Percentiles rank a stretch among this genome's conserved stretches.
Evolutionary conservation across 164 flowering plant species (phyloP).

Genomic region (Nymphaea colorata): DNA sequence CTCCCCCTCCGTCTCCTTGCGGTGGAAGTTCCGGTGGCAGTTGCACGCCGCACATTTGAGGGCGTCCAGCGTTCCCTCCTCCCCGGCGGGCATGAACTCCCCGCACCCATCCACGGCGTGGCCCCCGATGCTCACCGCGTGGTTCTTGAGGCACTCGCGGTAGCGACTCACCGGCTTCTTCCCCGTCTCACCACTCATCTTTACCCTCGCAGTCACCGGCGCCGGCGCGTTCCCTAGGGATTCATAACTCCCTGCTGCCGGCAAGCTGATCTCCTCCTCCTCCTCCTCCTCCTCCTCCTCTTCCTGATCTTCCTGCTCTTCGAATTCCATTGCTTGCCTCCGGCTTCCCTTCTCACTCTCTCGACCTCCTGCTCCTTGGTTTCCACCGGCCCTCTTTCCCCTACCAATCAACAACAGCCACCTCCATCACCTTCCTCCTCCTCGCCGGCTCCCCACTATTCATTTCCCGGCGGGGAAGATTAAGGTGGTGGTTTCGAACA

Average conservation of each 20-base stretch:
- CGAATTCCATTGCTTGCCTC: slow-evolving; percentile 26
- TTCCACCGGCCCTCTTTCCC: background rate
- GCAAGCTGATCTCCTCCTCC: slow-evolving; percentile 8
- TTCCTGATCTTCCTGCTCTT: slow-evolving; percentile 22
- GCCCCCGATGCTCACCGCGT: slow-evolving; percentile 55
- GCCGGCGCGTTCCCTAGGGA: background rate
- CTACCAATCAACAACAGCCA: background rate
- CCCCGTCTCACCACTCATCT: background rate
- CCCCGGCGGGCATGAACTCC: slow-evolving; percentile 59
- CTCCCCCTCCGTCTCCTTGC: slow-evolving; percentile 29
- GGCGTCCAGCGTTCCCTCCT: slow-evolving; percentile 46
- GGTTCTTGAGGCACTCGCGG: slow-evolving; percentile 62
- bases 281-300: slow-evolving; percentile 18
- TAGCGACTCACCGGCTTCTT: slow-evolving; percentile 7
- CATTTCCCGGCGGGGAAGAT: background rate
- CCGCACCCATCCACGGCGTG: slow-evolving; percentile 70
- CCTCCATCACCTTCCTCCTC: background rate
- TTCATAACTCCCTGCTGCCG: slow-evolving; percentile 4
- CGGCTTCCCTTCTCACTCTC: background rate
- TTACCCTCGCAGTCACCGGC: background rate
- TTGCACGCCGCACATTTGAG: slow-evolving; percentile 64
- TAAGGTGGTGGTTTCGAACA: background rate
- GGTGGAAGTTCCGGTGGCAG: slow-evolving; percentile 78
- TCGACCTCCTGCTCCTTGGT: background rate
- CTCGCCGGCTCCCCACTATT: background rate